Evolutionary conservation across 345 rosid genomes (phyloP).

Genomic region (Gossypium bickii): DNA sequence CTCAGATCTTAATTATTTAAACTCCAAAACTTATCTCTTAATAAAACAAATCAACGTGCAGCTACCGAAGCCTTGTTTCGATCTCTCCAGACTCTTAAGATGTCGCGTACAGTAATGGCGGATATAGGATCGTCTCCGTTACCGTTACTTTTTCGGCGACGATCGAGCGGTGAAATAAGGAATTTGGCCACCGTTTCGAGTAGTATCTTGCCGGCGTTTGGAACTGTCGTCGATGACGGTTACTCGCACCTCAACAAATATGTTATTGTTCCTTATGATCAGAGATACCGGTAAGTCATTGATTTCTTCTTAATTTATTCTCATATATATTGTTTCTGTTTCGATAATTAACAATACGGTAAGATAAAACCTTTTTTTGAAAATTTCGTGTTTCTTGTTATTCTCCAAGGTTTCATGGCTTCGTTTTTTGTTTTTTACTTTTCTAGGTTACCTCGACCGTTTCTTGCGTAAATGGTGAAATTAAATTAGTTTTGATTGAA

Average conservation of each 20-base stretch:
- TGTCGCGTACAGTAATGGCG: conserved; percentile 1
- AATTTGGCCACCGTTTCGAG: conserved; percentile 70
- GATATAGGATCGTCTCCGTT: conserved; percentile 38
- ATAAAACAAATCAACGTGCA: neutral
- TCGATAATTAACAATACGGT: neutral
- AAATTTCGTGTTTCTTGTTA: neutral
- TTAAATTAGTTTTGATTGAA: neutral
- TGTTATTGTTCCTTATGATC: conserved; percentile 72
- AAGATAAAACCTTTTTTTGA: too few species aligned
- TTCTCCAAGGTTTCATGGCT: neutral
- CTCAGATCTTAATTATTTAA: neutral
- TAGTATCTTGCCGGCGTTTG: conserved; percentile 86
- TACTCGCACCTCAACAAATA: conserved; percentile 40
- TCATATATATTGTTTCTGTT: neutral
- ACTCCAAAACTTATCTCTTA: neutral
- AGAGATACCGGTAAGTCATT: conserved; percentile 61
- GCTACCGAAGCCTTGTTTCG: neutral
- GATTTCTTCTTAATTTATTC: neutral
- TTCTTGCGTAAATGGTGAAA: neutral
- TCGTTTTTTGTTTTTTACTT: neutral
- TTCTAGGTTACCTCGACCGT: neutral
- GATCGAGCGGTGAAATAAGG: conserved; percentile 51
- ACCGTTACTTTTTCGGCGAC: conserved; percentile 49
- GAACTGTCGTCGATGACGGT: conserved; percentile 59
- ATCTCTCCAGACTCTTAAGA: neutral